A percentile compares a stretch with the other conserved stretches of the same genome.
These are phyloP conservation scores for Digitaria exilis DNA, from an alignment of 202 grass and related monocot genomes.

Conservation along the genomic window DNA sequence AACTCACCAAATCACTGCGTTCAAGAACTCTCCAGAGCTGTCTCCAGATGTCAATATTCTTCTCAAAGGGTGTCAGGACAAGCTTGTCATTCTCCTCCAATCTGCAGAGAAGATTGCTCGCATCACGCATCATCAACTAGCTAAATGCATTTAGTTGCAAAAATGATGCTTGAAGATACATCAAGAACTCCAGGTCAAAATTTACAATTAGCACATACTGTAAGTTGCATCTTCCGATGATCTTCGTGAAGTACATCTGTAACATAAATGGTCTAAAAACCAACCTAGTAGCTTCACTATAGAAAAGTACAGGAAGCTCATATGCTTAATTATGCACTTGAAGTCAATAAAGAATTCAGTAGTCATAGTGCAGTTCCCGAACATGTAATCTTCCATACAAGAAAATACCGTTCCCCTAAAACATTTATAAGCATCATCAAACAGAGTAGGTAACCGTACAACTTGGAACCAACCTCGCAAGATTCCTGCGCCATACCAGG, in stretches of 20 bases:
- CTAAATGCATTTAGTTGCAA: not conserved
- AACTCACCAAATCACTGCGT: conserved; percentile 73
- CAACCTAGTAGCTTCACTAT: not conserved
- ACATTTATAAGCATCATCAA: not conserved
- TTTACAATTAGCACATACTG: not conserved
- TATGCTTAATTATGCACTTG: not conserved
- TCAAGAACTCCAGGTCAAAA: not conserved
- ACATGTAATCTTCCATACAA: conserved; percentile 7
- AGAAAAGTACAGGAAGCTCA: not conserved
- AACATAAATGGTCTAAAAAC: not conserved
- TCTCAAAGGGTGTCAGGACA: conserved; percentile 93
- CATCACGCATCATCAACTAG: not conserved
- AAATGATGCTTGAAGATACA: not conserved
- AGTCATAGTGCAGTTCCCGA: not conserved
- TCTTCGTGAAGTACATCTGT: not conserved
- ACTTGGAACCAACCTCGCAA: conserved; percentile 60
- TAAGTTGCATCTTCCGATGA: not conserved
- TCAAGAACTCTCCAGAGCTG: conserved; percentile 97
- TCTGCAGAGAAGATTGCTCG: conserved; percentile 42
- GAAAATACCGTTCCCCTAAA: not conserved
- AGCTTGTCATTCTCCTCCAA: conserved; percentile 91
- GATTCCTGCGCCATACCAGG: conserved; percentile 87
- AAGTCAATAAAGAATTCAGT: not conserved
- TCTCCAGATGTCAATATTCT: conserved; percentile 96
- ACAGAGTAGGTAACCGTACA: not conserved